These are phyloP conservation scores for Trichoderma harzianum DNA, from an alignment of 2,329 filamentous ascomycete species.

Conservation along the genomic window DNA sequence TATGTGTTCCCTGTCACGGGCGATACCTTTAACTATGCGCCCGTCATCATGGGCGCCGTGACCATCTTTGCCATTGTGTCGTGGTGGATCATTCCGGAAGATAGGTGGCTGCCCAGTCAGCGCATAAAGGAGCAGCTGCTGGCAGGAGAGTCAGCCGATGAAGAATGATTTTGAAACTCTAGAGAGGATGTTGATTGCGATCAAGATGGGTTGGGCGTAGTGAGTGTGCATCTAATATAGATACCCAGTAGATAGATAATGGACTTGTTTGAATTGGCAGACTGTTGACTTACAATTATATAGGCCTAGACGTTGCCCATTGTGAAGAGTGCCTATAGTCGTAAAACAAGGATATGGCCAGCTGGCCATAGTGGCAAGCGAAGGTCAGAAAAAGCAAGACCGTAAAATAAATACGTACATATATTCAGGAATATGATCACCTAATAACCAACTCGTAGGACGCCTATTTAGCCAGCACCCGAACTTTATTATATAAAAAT, in stretches of 20 bases:
- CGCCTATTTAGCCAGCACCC: no score
- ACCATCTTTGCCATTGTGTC: conserved; percentile 37
- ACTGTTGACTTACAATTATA: neutral
- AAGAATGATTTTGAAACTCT: neutral
- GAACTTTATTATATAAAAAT: no score
- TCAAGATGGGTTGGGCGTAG: neutral
- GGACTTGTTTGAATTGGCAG: neutral
- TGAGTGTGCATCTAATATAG: neutral
- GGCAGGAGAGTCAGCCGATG: conserved; percentile 10
- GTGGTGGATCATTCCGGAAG: conserved; percentile 17
- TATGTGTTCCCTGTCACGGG: conserved; percentile 44
- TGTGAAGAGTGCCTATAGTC: neutral
- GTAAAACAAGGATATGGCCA: no score
- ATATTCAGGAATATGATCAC: no score
- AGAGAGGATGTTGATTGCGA: neutral
- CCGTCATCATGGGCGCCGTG: conserved; percentile 48
- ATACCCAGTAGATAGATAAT: neutral
- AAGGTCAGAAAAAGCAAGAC: no score
- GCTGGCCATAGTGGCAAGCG: no score
- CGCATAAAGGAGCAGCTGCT: conserved; percentile 16
- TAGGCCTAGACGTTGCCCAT: neutral
- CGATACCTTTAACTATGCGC: conserved; percentile 46
- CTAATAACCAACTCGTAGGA: no score
- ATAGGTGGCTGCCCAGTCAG: conserved; percentile 15
- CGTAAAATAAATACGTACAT: no score